phyloP scores from a whole-genome alignment of 257 asterid species.

The Penstemon davidsonii region DNA sequence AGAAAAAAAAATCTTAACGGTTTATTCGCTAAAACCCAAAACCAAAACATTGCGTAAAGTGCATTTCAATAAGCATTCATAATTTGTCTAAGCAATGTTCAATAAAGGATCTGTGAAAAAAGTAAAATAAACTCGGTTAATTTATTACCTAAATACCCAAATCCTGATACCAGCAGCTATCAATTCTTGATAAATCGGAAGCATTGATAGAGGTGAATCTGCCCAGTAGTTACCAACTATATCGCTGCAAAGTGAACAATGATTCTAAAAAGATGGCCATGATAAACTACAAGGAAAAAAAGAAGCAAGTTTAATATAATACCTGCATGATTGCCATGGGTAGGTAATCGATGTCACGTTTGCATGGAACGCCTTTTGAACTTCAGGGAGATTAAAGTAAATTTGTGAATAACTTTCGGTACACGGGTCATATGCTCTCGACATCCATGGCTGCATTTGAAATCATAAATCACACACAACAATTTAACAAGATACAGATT shows the following conservation, averaged over 20 bases:
- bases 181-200: conserved; percentile 84
- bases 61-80: no score
- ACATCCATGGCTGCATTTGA: conserved; percentile 81
- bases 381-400: conserved; percentile 85
- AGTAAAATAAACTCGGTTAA: neutral
- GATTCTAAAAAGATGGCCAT: neutral
- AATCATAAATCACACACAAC: conserved; percentile 4
- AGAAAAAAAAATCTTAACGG: no score
- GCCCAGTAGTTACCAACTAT: conserved; percentile 76
- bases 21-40: no score
- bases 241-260: conserved; percentile 54
- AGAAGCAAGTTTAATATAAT: conserved; percentile 3
- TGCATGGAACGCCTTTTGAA: conserved; percentile 89
- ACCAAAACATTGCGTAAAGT: no score
- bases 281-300: conserved; percentile 21
- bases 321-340: conserved; percentile 97
- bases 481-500: neutral
- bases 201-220: conserved; percentile 90
- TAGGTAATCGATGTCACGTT: conserved; percentile 66
- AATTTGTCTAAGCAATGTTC: neutral
- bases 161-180: conserved; percentile 81
- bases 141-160: conserved; percentile 87
- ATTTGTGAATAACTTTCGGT: conserved; percentile 67
- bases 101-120: neutral
- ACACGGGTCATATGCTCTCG: conserved; percentile 91